Conservation (phyloP, 2,329 filamentous ascomycete species). For the Didymella pinodella region DNA sequence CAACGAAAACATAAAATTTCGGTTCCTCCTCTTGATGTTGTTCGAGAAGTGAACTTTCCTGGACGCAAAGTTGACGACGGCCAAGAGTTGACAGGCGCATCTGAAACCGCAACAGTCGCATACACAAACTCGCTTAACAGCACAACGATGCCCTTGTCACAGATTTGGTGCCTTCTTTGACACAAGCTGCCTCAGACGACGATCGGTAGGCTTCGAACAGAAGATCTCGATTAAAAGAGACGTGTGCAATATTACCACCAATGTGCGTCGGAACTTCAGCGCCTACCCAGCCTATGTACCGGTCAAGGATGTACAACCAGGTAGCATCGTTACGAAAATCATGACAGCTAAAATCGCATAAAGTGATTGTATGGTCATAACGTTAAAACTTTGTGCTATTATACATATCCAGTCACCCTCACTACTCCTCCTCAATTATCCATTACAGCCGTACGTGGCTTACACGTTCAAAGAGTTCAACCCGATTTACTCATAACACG, state of each 20-base stretch:
- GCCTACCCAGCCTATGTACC: no score
- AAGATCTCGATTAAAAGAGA: background rate
- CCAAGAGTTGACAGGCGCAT: slow-evolving; percentile 6
- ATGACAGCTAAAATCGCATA: background rate
- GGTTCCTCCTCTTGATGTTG: background rate
- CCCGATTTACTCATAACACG: background rate
- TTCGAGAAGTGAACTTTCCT: background rate
- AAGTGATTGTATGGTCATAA: background rate
- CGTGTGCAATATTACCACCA: background rate
- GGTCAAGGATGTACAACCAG: no score
- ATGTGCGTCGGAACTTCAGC: no score
- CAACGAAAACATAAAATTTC: background rate
- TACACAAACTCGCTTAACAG: slow-evolving; percentile 16
- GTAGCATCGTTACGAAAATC: background rate
- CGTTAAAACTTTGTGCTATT: background rate
- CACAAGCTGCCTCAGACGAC: slow-evolving; percentile 30
- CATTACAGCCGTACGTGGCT: background rate
- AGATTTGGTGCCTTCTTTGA: slow-evolving; percentile 24
- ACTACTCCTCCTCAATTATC: background rate
- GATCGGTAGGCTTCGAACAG: slow-evolving; percentile 3
- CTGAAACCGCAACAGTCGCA: slow-evolving; percentile 19
- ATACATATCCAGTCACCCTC: background rate
- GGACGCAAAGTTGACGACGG: slow-evolving; percentile 6
- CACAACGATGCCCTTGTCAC: slow-evolving; percentile 22
- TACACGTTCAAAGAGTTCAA: background rate